A percentile compares a stretch with the other conserved stretches of the same genome.
phyloP scores from a whole-genome alignment of 805 yeast species.

The Debaryomyces hansenii region DNA sequence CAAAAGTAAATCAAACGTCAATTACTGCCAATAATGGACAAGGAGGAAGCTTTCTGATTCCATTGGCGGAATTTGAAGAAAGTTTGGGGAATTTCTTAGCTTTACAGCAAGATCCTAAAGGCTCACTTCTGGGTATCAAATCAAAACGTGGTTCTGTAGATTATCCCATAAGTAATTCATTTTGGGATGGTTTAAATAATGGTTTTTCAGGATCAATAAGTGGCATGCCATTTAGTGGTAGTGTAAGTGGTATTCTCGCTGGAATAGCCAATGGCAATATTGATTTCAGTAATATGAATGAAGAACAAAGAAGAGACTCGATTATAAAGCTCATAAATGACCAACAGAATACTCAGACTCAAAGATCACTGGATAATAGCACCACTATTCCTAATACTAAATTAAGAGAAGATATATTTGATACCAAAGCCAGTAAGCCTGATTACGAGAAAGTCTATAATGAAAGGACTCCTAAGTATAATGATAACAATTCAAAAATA shows the following conservation, averaged over 20 bases:
- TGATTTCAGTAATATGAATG: slow-evolving; percentile 38
- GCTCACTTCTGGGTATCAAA: slow-evolving; percentile 10
- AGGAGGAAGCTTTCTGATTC: not conserved
- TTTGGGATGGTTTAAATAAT: slow-evolving; percentile 26
- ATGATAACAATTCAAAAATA: not conserved
- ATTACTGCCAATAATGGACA: not conserved
- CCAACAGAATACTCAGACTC: slow-evolving; percentile 18
- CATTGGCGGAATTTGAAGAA: slow-evolving; percentile 15
- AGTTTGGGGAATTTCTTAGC: slow-evolving; percentile 29
- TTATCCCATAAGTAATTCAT: slow-evolving; percentile 13
- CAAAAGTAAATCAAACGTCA: not conserved
- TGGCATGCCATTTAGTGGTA: slow-evolving; percentile 26
- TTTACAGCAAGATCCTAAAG: slow-evolving; percentile 20
- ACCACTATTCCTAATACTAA: slow-evolving; percentile 16
- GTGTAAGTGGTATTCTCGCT: slow-evolving; percentile 32
- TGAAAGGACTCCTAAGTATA: slow-evolving; percentile 5
- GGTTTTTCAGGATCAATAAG: slow-evolving; percentile 27
- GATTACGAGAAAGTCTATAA: slow-evolving; percentile 4
- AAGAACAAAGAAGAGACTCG: slow-evolving; percentile 41
- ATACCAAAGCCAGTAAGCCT: slow-evolving; percentile 12
- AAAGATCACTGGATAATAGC: slow-evolving; percentile 8
- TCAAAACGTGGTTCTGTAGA: slow-evolving; percentile 30
- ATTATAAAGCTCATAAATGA: slow-evolving; percentile 37
- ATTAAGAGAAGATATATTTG: slow-evolving; percentile 41
- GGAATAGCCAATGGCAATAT: slow-evolving; percentile 38